Evolutionary conservation across 805 yeast genomes (phyloP).

Genomic region (Sugiyamaella marilandica): DNA sequence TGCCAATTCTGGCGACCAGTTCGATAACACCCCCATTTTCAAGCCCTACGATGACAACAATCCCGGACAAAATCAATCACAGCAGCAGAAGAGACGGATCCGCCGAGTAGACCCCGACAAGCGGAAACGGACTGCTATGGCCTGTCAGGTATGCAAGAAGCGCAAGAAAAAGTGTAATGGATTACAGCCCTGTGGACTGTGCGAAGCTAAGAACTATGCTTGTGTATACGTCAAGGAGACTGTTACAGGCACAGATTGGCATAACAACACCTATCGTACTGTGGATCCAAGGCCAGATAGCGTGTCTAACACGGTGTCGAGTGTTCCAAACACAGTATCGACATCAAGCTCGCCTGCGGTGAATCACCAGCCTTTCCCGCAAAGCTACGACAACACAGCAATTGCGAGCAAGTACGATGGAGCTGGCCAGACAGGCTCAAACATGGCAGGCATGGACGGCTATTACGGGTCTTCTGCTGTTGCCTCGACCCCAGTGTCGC

Average conservation of each 20-base stretch:
- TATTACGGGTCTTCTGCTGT: background rate
- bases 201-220: slow-evolving; percentile 27
- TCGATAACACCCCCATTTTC: no score
- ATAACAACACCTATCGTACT: background rate
- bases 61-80: background rate
- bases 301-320: background rate
- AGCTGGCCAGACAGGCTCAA: background rate
- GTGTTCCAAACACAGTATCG: background rate
- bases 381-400: background rate
- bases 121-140: slow-evolving; percentile 40
- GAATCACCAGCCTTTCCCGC: background rate
- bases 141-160: slow-evolving; percentile 43
- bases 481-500: background rate
- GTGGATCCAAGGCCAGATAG: slow-evolving; percentile 1
- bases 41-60: no score
- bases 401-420: background rate
- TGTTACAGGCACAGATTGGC: background rate
- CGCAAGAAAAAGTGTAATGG: slow-evolving; percentile 37
- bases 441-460: background rate
- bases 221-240: slow-evolving; percentile 28
- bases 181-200: slow-evolving; percentile 34
- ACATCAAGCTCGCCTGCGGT: background rate
- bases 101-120: slow-evolving; percentile 19
- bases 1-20: no score
- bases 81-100: slow-evolving; percentile 2